Conservation (phyloP, 805 yeast species). For the Huiozyma sinensis region DNA sequence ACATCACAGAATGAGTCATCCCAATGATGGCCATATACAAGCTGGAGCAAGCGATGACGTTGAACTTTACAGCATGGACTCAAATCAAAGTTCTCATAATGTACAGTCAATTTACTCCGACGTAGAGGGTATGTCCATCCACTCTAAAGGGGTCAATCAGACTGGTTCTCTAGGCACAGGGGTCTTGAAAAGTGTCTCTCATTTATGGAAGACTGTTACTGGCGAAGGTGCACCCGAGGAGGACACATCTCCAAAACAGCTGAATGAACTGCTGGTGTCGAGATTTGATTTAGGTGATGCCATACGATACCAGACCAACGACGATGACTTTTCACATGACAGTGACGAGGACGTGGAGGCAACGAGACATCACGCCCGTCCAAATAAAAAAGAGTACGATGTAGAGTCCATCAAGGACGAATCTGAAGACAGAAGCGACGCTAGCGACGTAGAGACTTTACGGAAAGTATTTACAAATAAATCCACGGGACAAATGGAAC, state of each 20-base stretch:
- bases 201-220: too few relatives aligned
- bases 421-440: neutral
- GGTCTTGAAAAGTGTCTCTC: too few relatives aligned
- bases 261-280: constrained; percentile 12
- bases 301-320: constrained; percentile 12
- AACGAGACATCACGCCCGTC: neutral
- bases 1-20: too few relatives aligned
- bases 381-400: neutral
- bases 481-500: constrained; percentile 26
- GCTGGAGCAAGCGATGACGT: neutral
- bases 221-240: too few relatives aligned
- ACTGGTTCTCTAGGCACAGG: too few relatives aligned
- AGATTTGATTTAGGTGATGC: constrained; percentile 25
- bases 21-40: too few relatives aligned
- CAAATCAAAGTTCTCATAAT: neutral
- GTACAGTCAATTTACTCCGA: neutral
- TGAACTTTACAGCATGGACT: neutral
- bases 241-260: neutral
- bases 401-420: neutral
- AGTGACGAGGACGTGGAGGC: neutral
- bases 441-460: constrained; percentile 5
- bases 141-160: neutral
- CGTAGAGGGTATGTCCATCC: neutral
- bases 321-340: neutral
- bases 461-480: constrained; percentile 29